Base-by-base conservation (phyloP, 768 basidiomycete genomes). In the Xerocomus brunneocitrinus region DNA sequence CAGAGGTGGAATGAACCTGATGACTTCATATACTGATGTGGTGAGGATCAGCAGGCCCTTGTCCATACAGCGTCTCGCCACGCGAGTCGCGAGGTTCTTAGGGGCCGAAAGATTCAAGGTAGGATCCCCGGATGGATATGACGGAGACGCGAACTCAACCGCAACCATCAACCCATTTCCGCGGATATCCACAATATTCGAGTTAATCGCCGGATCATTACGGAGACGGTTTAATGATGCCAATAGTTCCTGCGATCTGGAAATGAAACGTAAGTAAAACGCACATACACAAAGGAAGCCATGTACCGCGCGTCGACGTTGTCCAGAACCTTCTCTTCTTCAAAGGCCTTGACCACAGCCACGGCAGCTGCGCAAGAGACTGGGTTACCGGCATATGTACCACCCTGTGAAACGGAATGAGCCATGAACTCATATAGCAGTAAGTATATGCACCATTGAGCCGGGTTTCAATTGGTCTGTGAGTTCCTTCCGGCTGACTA, bases 1-100 rank as follows among this genome's bases (percentile, higher is more conserved):
- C 62, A 98, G 70, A 14, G 95, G 82, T 4, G 95, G 95, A 62
- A 98, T 98, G 76, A 98, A 97, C 64, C 94, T 77, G 53, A 97
- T 74, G 13, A 87, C 87, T 67, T 95, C 88, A 67, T 89, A 95
- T 25, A 90, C 78, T 47, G 88, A 91, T 25, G 95, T 97, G 12
- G 95, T 95, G 53, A 98, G 75, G 38, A 95, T 81, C 46, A 97
- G 67, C 75, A 98, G 71, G 22, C 90, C 92, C 66, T 89, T 86
- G 66, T 93, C 89, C 56, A 91, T 76, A 69, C 94, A 97, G 62
- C 80, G 83, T 65, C 82, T 82, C 55, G 88, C 79, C 8, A 97
- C 81, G 28, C 85, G 78, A 47, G 75, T 74, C 4, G 92, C 86
- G 53, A 94, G 73, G 65, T 75, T 79, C 62, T 71, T 71, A 40